phyloP scores from a whole-genome alignment of 495 filamentous ascomycete species.

The Xylaria castorea region DNA sequence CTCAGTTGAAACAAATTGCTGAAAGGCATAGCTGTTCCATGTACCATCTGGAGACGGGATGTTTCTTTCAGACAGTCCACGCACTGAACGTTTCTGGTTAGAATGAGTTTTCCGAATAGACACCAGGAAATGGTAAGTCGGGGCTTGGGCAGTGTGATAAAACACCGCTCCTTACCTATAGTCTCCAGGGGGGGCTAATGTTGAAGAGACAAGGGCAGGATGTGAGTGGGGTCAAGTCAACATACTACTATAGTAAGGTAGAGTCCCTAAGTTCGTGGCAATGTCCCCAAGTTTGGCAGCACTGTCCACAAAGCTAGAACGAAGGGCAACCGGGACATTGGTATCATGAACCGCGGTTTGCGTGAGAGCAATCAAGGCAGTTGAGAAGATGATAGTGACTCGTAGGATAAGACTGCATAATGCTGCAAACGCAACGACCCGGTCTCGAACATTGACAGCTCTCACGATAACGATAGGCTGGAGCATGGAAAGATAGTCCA shows the following conservation, averaged over 20 bases:
- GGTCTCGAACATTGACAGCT: background rate
- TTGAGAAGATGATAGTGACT: background rate
- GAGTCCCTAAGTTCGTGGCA: background rate
- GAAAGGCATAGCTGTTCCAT: background rate
- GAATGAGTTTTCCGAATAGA: too few species aligned
- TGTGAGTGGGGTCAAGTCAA: too few species aligned
- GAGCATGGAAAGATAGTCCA: constrained; percentile 7
- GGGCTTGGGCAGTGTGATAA: too few species aligned
- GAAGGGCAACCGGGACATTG: background rate
- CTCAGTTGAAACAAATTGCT: background rate
- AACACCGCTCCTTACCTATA: too few species aligned
- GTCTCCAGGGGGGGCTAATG: too few species aligned
- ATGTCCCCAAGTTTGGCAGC: background rate
- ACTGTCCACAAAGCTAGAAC: background rate
- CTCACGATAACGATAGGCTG: background rate
- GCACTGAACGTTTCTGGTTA: background rate
- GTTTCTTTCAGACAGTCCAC: background rate
- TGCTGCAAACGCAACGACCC: background rate
- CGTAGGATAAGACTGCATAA: background rate
- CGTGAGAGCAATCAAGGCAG: background rate
- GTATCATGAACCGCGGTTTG: background rate
- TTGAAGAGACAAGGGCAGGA: too few species aligned
- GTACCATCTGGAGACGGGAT: background rate
- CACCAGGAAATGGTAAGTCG: too few species aligned
- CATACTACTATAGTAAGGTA: constrained; percentile 11